Base-by-base conservation (phyloP, 371 early-diverging fungal species). In the Chytridium lagenaria region DNA sequence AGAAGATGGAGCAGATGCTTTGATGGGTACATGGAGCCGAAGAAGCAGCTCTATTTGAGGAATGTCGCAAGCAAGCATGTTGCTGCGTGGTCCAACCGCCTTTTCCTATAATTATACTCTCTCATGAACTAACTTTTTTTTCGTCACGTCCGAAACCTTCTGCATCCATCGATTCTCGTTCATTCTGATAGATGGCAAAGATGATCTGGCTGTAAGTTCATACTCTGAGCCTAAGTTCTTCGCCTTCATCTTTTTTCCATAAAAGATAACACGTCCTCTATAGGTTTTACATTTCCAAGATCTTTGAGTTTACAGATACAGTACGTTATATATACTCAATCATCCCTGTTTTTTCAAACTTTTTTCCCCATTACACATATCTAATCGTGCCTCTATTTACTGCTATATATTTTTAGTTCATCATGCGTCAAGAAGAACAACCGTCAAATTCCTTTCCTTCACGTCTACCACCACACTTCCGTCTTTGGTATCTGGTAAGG, bases 391-490 rank as follows among this genome's bases (percentile, higher is more conserved):
- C n/a, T n/a, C n/a, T n/a, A n/a, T n/a, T n/a, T n/a, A n/a, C n/a
- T n/a, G n/a, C n/a, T n/a, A n/a, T n/a, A 30, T 55, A 10, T 34
- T 23, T 64, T 2, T 28, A 77, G 79, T 16, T 76, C 65, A 89
- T 89, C 71, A 90, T 90, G 88, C 31, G 63, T 88, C 61, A 88
- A 89, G 77, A 85, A 87, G 80, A 89, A 90, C 82, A 80, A 84
- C 77, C 87, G 85, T 33, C 90, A 90, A 70, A 85, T 90, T 49
- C 85, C 88, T 0, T 90, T 90, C 81, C 73, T 90, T 71, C 90
- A 90, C 76, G 78, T 90, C 50, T 90, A 90, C 81, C 90, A 90
- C 76, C 90, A 90, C 78, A 70, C 75, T 68, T 86, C 88, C 65
- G 85, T 90, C 70, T 87, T 90, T 71, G 74, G 77, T 55, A 81